phyloP scores from a whole-genome alignment of 345 rosid species.

The Camelina neglecta region DNA sequence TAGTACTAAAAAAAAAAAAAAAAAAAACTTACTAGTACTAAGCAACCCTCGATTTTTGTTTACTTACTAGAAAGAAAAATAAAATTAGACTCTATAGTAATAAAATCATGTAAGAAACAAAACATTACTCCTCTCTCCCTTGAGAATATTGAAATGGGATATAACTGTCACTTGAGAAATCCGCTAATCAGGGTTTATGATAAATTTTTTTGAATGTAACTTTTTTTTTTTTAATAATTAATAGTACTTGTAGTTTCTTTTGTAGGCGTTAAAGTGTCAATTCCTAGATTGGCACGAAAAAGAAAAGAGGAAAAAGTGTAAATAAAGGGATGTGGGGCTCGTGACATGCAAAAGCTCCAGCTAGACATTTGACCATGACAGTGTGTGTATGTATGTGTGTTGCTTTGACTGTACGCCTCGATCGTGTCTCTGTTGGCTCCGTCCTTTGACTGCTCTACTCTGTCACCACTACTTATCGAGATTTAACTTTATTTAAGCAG shows the following conservation, averaged over 20 bases:
- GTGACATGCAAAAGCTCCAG: slow-evolving; percentile 50
- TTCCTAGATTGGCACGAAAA: neutral
- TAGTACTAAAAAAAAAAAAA: too few relatives aligned
- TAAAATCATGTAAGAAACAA: neutral
- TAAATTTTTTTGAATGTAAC: too few relatives aligned
- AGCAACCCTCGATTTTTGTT: neutral
- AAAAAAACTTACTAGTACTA: neutral
- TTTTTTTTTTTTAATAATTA: too few relatives aligned
- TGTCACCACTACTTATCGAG: slow-evolving; percentile 11
- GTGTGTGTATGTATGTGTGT: neutral
- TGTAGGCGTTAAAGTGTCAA: neutral
- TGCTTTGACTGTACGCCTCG: slow-evolving; percentile 51
- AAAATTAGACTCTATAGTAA: too few relatives aligned
- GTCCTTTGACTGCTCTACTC: slow-evolving; percentile 41
- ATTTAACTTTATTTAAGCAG: neutral
- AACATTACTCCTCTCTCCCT: neutral
- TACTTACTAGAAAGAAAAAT: too few relatives aligned
- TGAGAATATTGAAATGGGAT: neutral
- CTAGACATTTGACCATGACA: slow-evolving; percentile 55
- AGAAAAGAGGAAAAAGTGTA: neutral
- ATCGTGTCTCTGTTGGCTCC: slow-evolving; percentile 37
- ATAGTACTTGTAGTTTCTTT: too few relatives aligned
- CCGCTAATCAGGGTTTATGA: neutral
- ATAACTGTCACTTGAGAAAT: neutral
- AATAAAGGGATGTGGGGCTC: slow-evolving; percentile 28